phyloP scores from a whole-genome alignment of 306 rosid genomes.

The Cucurbita argyrosperma region DNA sequence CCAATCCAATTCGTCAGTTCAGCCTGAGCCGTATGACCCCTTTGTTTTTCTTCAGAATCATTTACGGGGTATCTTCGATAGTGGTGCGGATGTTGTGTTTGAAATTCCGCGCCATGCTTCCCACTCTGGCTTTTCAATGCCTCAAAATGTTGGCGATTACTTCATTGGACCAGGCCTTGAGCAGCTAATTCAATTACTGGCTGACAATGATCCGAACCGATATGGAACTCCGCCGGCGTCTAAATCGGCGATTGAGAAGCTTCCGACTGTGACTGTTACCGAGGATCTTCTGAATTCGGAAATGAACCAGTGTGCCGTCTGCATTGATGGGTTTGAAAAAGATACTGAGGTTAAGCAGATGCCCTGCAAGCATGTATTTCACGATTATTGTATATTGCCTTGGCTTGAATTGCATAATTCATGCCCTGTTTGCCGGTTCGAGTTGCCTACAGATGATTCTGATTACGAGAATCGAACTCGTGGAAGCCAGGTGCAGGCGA shows the following conservation, averaged over 20 bases:
- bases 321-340: constrained; percentile 51
- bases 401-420: constrained; percentile 85
- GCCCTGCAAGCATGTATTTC: constrained; percentile 84
- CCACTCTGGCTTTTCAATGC: neutral
- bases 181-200: constrained; percentile 79
- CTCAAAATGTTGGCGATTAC: constrained; percentile 58
- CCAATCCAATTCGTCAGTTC: neutral
- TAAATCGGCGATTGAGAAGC: constrained; percentile 37
- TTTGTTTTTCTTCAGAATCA: constrained; percentile 7
- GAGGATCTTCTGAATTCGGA: constrained; percentile 49
- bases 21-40: constrained; percentile 1
- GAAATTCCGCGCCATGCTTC: constrained; percentile 1
- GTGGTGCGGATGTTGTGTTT: constrained; percentile 8
- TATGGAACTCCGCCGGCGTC: constrained; percentile 89
- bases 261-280: constrained; percentile 30
- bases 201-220: constrained; percentile 89
- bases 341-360: constrained; percentile 58
- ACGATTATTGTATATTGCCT: constrained; percentile 58
- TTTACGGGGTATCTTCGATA: neutral
- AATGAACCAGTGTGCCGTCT: constrained; percentile 74
- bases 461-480: constrained; percentile 56
- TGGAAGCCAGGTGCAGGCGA: neutral
- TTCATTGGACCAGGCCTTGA: constrained; percentile 87
- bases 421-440: constrained; percentile 79
- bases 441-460: constrained; percentile 72